Base-by-base conservation (phyloP, 495 filamentous ascomycete species). In the Penicillium salamii region DNA sequence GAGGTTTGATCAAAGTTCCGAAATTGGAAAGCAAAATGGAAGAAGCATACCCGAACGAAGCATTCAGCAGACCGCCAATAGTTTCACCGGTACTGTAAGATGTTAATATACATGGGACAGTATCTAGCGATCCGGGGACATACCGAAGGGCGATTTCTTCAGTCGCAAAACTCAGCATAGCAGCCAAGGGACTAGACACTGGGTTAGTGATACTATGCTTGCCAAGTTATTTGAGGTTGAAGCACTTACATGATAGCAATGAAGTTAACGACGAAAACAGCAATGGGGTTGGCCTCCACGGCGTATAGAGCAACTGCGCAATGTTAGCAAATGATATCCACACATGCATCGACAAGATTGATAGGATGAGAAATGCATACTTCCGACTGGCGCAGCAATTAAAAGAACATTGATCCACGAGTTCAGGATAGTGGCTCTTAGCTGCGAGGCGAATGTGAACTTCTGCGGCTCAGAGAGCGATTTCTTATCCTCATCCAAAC, bases 391-490 rank as follows among this genome's bases (percentile, higher is more conserved):
- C 7, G 85, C 89, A 33, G 85, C 83, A 13, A 96, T 28, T n/a
- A 95, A 59, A 12, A 96, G 67, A 11, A 95, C 52, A 60, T 96
- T 96, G 58, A 96, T 85, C 80, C 87, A 92, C 1, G 87, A 91
- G 53, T 82, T 81, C 55, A 95, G 78, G 4, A 96, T 42, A 0
- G 86, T 88, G 8, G 82, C 79, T 38, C 75, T 78, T 29, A 93
- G 54, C 63, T 95, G 90, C 50, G 85, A 82, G 36, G 68, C 68
- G n/a, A 84, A 54, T 0, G 87, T 91, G 49, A 84, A 90, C 12
- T 77, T 78, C 14, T 78, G 73, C 28, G 62, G 65, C 46, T 75
- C 69, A 43, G 44, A 39, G 19, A 69, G 46, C 44, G 67, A 57
- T 39, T 63, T 52, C 26, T 68, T 56, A 4, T 61, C 55, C n/a